Conservation (phyloP, 2,329 filamentous ascomycete genomes). For the Ophiostoma australiae region DNA sequence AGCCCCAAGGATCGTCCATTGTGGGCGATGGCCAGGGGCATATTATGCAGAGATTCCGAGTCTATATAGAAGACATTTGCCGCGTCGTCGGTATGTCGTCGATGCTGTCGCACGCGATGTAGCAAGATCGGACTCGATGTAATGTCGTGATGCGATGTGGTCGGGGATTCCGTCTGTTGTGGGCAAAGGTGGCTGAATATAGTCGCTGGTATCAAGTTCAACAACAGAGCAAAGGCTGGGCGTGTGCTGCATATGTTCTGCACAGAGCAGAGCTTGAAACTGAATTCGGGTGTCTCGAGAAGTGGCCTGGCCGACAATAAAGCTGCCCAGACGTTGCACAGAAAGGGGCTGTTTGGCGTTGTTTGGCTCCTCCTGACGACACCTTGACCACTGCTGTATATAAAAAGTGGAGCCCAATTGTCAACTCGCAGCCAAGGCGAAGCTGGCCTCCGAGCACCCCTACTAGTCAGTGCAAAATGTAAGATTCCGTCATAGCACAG, state of each 20-base stretch:
- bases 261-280: not conserved
- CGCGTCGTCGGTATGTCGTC: not conserved
- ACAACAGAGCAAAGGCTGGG: not conserved
- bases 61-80: not conserved
- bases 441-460: not conserved
- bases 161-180: not conserved
- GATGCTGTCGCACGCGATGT: not conserved
- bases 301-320: not conserved
- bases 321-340: not conserved
- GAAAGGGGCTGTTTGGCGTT: slow-evolving; percentile 10
- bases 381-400: not conserved
- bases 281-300: not conserved
- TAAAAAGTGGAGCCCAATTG: not conserved
- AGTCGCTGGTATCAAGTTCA: not conserved
- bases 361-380: not conserved
- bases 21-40: slow-evolving; percentile 20
- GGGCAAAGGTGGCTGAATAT: not conserved
- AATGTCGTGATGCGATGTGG: not conserved
- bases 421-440: slow-evolving; percentile 1
- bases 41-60: slow-evolving; percentile 12
- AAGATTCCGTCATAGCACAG: slow-evolving; percentile 11
- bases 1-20: slow-evolving; percentile 62
- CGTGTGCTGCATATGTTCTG: not conserved
- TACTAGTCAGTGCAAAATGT: not conserved
- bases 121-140: not conserved